A percentile compares a stretch with the other conserved stretches of the same genome.
Conservation (phyloP, 176 grass and related monocot species). For the Microstegium vimineum region DNA sequence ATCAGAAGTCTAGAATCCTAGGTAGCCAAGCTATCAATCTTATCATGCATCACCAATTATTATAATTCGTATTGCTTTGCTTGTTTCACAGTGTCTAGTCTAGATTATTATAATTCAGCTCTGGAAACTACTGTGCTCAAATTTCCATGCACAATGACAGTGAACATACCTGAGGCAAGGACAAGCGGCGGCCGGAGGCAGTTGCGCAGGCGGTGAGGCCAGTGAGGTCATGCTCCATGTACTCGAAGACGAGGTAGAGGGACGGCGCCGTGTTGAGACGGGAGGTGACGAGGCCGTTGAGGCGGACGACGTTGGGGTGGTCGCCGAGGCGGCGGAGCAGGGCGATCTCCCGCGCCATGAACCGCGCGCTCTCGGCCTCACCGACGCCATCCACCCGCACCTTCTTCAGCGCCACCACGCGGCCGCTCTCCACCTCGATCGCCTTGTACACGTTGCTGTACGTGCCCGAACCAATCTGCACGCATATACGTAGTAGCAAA, state of each 20-base stretch:
- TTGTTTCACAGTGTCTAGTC: not conserved
- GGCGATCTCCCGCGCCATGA: slow-evolving; percentile 91
- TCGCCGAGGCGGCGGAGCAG: slow-evolving; percentile 70
- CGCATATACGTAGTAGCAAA: not conserved
- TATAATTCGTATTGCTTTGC: not conserved
- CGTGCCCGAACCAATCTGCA: slow-evolving; percentile 92
- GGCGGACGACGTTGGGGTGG: slow-evolving; percentile 68
- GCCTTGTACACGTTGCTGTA: slow-evolving; percentile 99
- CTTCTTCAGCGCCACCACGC: slow-evolving; percentile 93
- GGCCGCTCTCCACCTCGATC: slow-evolving; percentile 55
- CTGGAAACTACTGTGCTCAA: not conserved
- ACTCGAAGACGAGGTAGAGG: slow-evolving; percentile 91
- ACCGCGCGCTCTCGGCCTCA: slow-evolving; percentile 60
- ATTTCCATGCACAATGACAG: not conserved
- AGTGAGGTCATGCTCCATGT: slow-evolving; percentile 96
- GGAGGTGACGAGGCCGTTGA: slow-evolving; percentile 78
- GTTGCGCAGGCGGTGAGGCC: slow-evolving; percentile 48
- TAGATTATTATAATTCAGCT: not conserved
- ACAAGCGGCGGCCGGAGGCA: slow-evolving; percentile 49
- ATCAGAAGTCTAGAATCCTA: not conserved
- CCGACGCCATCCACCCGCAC: slow-evolving; percentile 67
- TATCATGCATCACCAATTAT: not conserved
- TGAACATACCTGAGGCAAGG: slow-evolving; percentile 63
- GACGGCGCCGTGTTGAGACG: slow-evolving; percentile 72
- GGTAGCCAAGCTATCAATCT: not conserved